These are phyloP conservation scores for Phytophthora uliginosa DNA, from an alignment of 352 stramenopile species.

Conservation along the genomic window DNA sequence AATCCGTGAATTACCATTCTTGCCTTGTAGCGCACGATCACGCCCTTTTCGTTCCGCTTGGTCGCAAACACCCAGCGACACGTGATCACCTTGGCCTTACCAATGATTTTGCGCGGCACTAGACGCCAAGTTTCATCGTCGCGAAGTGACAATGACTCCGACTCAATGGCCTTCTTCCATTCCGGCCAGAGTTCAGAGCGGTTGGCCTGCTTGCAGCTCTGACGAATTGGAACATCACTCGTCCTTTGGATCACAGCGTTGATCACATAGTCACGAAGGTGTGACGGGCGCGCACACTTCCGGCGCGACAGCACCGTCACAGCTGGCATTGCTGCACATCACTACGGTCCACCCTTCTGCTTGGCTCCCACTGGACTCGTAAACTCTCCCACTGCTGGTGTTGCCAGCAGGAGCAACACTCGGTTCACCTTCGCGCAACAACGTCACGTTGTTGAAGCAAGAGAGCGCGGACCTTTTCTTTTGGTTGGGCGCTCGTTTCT, in stretches of 20 bases:
- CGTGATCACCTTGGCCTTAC: slow-evolving; percentile 10
- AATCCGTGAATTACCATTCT: slow-evolving; percentile 19
- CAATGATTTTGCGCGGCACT: not conserved
- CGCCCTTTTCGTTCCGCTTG: not conserved
- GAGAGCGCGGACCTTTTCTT: no score
- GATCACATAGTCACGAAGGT: slow-evolving; percentile 8
- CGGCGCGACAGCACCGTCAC: slow-evolving; percentile 12
- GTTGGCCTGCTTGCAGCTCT: no score
- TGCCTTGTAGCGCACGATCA: slow-evolving; percentile 1
- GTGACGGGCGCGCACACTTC: slow-evolving; percentile 8
- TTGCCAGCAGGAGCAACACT: no score
- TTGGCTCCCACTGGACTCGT: no score
- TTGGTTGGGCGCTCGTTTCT: no score
- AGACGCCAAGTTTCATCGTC: slow-evolving; percentile 11
- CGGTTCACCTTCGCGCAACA: no score
- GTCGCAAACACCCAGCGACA: not conserved
- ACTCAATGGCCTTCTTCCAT: slow-evolving; percentile 5
- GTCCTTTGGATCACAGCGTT: slow-evolving; percentile 4
- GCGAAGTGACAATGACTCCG: not conserved
- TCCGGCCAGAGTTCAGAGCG: not conserved
- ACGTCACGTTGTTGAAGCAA: no score
- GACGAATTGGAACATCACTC: not conserved
- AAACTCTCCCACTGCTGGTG: no score
- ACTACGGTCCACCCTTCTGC: no score
- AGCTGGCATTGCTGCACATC: not conserved